These are phyloP conservation scores for Endocalyx cinctus DNA, from an alignment of 2,329 filamentous ascomycete species.

Conservation along the genomic window DNA sequence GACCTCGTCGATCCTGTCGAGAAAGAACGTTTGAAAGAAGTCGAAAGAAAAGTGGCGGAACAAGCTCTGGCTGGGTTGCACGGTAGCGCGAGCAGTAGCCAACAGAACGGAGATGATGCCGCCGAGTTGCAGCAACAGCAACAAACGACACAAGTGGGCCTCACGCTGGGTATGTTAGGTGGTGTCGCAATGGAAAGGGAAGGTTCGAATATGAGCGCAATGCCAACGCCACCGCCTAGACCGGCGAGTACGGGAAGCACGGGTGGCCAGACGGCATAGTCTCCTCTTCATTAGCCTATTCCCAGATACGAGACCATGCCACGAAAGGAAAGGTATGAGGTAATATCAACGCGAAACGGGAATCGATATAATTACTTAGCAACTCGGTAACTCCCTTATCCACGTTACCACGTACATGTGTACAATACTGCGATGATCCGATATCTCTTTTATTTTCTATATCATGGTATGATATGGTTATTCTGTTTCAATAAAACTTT, in stretches of 20 bases:
- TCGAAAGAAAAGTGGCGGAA: constrained; percentile 41
- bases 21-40: constrained; percentile 50
- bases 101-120: constrained; percentile 30
- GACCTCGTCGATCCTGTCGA: constrained; percentile 58
- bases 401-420: too few species aligned
- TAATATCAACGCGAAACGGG: constrained; percentile 3
- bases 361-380: too few species aligned
- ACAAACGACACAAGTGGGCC: constrained; percentile 11
- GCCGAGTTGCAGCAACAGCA: constrained; percentile 16
- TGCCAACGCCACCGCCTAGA: constrained; percentile 34
- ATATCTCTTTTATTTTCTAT: too few species aligned
- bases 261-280: constrained; percentile 23
- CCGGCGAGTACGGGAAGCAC: constrained; percentile 37
- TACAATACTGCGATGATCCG: too few species aligned
- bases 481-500: too few species aligned
- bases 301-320: too few species aligned
- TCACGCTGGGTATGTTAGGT: constrained; percentile 28
- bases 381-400: too few species aligned
- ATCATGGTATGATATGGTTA: too few species aligned
- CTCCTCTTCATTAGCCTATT: background rate
- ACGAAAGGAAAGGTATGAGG: constrained; percentile 4
- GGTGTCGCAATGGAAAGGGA: constrained; percentile 40
- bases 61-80: constrained; percentile 31
- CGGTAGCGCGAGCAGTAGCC: constrained; percentile 26
- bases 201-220: constrained; percentile 16